Conservation (phyloP, 2,329 filamentous ascomycete genomes). For the Monosporascus cannonballus region DNA sequence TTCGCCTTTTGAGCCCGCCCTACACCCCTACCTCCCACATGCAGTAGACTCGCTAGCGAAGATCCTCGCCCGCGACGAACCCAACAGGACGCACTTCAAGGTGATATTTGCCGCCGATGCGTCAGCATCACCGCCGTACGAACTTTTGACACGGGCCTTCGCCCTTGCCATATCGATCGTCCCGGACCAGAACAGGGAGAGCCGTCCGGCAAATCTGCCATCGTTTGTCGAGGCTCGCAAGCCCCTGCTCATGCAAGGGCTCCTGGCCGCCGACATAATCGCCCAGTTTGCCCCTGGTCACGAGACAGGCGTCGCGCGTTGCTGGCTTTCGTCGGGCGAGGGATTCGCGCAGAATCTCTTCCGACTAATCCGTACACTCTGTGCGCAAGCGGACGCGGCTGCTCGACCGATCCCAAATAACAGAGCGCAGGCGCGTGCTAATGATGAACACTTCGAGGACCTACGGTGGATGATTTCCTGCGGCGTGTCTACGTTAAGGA, state of each 20-base stretch:
- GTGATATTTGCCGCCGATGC: constrained; percentile 73
- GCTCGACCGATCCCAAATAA: constrained; percentile 29
- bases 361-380: constrained; percentile 67
- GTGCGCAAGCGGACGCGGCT: constrained; percentile 52
- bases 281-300: constrained; percentile 65
- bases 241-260: constrained; percentile 84
- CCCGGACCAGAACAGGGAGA: constrained; percentile 56
- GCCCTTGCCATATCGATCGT: constrained; percentile 79
- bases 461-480: constrained; percentile 60
- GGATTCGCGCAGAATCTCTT: constrained; percentile 78
- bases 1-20: constrained; percentile 68
- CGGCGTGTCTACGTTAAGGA: constrained; percentile 61
- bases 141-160: constrained; percentile 82
- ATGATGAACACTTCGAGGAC: constrained; percentile 31
- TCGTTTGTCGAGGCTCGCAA: constrained; percentile 76
- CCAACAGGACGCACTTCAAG: constrained; percentile 81
- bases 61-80: constrained; percentile 85
- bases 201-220: constrained; percentile 53
- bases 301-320: constrained; percentile 66
- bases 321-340: constrained; percentile 79
- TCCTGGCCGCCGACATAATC: constrained; percentile 84
- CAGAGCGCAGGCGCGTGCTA: constrained; percentile 32
- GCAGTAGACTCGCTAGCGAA: constrained; percentile 90
- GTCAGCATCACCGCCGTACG: constrained; percentile 57
- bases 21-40: constrained; percentile 83